Evolutionary conservation across 306 rosid species (phyloP).

Genomic region (Casuarina glauca): DNA sequence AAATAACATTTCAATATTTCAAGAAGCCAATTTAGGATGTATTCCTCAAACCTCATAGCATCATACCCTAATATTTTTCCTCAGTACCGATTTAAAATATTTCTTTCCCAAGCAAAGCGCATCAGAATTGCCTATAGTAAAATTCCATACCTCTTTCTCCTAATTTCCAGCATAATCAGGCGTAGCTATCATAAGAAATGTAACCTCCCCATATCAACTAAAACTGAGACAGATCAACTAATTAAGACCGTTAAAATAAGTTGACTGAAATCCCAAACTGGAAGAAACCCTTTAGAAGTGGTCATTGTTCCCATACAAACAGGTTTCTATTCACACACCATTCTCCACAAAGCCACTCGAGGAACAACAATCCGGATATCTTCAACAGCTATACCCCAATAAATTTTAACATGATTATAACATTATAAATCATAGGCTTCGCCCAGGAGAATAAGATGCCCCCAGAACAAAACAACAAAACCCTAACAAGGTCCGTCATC

Average conservation of each 20-base stretch:
- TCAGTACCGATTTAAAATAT: neutral
- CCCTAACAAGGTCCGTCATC: slow-evolving; percentile 14
- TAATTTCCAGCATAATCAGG: slow-evolving; percentile 1
- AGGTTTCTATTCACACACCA: neutral
- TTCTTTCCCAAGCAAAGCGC: neutral
- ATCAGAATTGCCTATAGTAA: neutral
- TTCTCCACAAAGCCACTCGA: neutral
- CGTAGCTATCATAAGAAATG: neutral
- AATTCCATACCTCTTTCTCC: neutral
- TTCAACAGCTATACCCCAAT: neutral
- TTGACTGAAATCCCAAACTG: neutral
- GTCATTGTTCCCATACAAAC: neutral
- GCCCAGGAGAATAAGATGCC: neutral
- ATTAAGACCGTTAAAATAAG: neutral
- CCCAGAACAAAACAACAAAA: neutral
- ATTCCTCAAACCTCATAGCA: neutral
- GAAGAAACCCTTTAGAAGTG: neutral
- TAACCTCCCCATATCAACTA: neutral
- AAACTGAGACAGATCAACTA: neutral
- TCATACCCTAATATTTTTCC: neutral
- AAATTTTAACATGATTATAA: neutral
- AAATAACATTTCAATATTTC: neutral
- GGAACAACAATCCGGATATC: neutral
- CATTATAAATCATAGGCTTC: neutral
- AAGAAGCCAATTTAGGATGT: neutral